Conservation (phyloP, 352 stramenopile species). For the Peronospora belbahrii region DNA sequence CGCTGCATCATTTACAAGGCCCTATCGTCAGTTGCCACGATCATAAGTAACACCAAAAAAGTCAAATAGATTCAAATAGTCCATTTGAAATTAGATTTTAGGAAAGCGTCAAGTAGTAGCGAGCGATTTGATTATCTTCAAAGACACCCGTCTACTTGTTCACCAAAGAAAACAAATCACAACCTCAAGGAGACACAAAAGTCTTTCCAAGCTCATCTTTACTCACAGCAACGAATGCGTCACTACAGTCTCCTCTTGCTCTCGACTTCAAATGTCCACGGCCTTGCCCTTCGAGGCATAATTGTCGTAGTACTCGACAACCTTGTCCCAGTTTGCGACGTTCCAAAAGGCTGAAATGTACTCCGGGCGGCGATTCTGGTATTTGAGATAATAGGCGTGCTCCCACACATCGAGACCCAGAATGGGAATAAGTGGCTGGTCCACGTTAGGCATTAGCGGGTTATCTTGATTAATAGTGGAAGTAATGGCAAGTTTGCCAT, state of each 20-base stretch:
- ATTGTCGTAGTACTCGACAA: constrained; percentile 88
- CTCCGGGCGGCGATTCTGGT: constrained; percentile 93
- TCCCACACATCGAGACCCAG: constrained; percentile 95
- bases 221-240: constrained; percentile 20
- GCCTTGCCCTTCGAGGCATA: constrained; percentile 81
- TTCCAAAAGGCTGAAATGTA: constrained; percentile 98
- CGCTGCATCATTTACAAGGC: not conserved
- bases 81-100: constrained; percentile 18
- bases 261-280: constrained; percentile 71
- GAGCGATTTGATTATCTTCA: constrained; percentile 7
- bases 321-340: constrained; percentile 93
- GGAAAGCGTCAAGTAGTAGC: constrained; percentile 14
- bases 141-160: not conserved
- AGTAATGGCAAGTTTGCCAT: constrained; percentile 91
- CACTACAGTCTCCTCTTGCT: constrained; percentile 12
- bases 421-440: constrained; percentile 87
- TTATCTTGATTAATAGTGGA: constrained; percentile 95
- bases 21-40: no score
- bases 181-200: constrained; percentile 7
- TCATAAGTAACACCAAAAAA: not conserved
- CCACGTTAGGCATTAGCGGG: constrained; percentile 74
- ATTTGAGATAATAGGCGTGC: constrained; percentile 95
- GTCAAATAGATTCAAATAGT: constrained; percentile 10
- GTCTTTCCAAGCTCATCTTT: not conserved
- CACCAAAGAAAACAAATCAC: constrained; percentile 5